Percentiles rank a stretch among this genome's conserved stretches.
These are phyloP conservation scores for Nigrograna mackinnonii DNA, from an alignment of 2,329 filamentous ascomycete genomes.

Conservation along the genomic window DNA sequence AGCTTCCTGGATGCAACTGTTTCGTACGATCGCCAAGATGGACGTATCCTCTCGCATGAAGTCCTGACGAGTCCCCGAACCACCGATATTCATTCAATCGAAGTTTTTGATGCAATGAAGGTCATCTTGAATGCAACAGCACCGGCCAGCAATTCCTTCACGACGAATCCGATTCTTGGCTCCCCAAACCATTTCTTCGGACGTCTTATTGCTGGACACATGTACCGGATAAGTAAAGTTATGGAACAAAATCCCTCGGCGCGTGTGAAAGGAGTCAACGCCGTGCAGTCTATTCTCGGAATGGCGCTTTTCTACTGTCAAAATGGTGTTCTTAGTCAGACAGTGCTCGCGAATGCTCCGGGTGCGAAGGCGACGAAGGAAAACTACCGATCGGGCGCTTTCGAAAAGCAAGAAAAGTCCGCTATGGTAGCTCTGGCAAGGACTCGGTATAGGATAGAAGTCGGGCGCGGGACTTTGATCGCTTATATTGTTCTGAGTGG, in stretches of 20 bases:
- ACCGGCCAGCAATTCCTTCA: neutral
- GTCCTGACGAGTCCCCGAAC: slow-evolving; percentile 2
- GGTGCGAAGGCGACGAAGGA: slow-evolving; percentile 1
- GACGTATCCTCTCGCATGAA: slow-evolving; percentile 12
- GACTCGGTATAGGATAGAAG: slow-evolving; percentile 8
- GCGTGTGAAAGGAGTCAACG: slow-evolving; percentile 12
- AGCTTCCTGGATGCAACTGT: slow-evolving; percentile 14
- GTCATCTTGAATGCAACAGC: slow-evolving; percentile 9
- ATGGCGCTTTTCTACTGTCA: slow-evolving; percentile 18
- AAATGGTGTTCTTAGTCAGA: slow-evolving; percentile 12
- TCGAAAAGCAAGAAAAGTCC: slow-evolving; percentile 4
- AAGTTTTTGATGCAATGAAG: slow-evolving; percentile 7
- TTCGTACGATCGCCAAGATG: slow-evolving; percentile 11
- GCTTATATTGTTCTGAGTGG: slow-evolving; percentile 12
- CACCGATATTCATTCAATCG: slow-evolving; percentile 4
- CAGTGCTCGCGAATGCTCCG: slow-evolving; percentile 6
- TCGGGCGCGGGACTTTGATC: slow-evolving; percentile 12
- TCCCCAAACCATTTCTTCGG: slow-evolving; percentile 13
- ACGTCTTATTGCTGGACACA: slow-evolving; percentile 13
- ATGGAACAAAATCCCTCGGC: slow-evolving; percentile 6
- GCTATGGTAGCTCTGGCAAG: slow-evolving; percentile 10
- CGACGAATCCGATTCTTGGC: slow-evolving; percentile 13
- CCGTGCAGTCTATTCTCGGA: slow-evolving; percentile 12
- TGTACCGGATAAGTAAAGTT: slow-evolving; percentile 15
- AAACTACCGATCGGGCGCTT: slow-evolving; percentile 8